Evolutionary conservation across 225 moss, liverwort and hornwort genomes (phyloP), one percentile per base, ranked within the genome.

Genomic region (Bryum argenteum): DNA sequence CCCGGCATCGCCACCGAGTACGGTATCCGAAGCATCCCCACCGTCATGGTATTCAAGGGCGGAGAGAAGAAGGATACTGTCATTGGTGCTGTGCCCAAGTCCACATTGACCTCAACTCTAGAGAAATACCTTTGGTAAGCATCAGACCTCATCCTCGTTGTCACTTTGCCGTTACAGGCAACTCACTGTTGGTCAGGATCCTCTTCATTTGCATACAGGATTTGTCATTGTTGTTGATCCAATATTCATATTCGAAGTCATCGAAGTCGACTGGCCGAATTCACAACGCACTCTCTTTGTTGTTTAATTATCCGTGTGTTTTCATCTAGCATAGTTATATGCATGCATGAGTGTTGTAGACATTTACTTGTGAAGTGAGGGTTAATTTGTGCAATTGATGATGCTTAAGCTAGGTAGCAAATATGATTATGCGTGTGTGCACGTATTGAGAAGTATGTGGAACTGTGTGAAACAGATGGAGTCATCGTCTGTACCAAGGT

Each of bases 61-160:
- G 94, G 94, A n/a, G 90, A 88, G 72, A 94, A 94, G 80, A 85
- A 65, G 57, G 94, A 94, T 43, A 91, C 94, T 0, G 94, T 94
- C 53, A 94, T 94, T 57, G 94, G 94, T 50, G 94, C 94, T 14
- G 94, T 94, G 28, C 94, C 94, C 38, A 85, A 75, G 83, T 58
- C 83, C 39, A 91, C 93, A 44, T 85, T 94, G 81, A 71, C 79
- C 19, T 59, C 80, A 5, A 91, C 93, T 44, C 70, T 94, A 22
- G 88, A 85, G 28, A 94, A 94, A 83, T 88, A 88, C 73, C 66
- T 94, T 51, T 86, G 87, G 85, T 93, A 69, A 80, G 83, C 63
- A 12, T 51, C 21, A 50, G 62, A 23, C 0, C 0, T 13, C 45
- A 11, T 45, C 45, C 13, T 43, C 43, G 10, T 7, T 8, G 12